These are phyloP conservation scores for Trifolium dubium DNA, from an alignment of 306 rosid genomes.

Conservation along the genomic window DNA sequence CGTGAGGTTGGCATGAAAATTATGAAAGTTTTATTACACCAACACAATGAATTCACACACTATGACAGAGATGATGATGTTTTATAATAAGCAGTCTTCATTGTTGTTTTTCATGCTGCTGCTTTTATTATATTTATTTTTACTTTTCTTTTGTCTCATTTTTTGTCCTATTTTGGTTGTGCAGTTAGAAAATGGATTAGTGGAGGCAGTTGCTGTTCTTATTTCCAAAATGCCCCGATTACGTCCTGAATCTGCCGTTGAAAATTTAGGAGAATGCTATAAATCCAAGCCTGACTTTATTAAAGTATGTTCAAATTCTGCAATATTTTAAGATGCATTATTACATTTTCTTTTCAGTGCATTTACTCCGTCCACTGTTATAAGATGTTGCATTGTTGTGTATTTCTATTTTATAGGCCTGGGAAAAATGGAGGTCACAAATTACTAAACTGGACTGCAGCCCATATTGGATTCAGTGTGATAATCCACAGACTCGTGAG, in stretches of 20 bases:
- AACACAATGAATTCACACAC: conserved; percentile 25
- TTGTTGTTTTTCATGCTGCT: conserved; percentile 33
- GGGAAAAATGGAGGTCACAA: conserved; percentile 95
- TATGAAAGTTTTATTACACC: conserved; percentile 24
- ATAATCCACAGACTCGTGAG: conserved; percentile 69
- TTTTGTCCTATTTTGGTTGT: conserved; percentile 35
- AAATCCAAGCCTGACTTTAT: conserved; percentile 84
- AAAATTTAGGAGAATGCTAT: conserved; percentile 76
- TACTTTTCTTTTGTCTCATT: conserved; percentile 39
- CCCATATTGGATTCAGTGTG: conserved; percentile 80
- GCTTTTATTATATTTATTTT: conserved; percentile 28
- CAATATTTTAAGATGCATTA: conserved; percentile 1
- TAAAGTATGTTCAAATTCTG: conserved; percentile 57
- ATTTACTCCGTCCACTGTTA: conserved; percentile 18
- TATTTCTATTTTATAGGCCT: conserved; percentile 63
- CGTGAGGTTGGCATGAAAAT: conserved; percentile 81
- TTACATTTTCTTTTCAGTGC: background rate
- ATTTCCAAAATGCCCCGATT: conserved; percentile 86
- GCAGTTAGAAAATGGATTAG: conserved; percentile 90
- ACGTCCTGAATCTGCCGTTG: conserved; percentile 67
- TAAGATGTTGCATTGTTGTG: conserved; percentile 31
- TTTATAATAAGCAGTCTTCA: background rate
- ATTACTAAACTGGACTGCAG: conserved; percentile 84
- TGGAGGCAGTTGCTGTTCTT: conserved; percentile 88
- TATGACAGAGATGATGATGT: conserved; percentile 18